Evolutionary conservation across 2,329 filamentous ascomycete species (phyloP).

Genomic region (Stylonectria norvegica): DNA sequence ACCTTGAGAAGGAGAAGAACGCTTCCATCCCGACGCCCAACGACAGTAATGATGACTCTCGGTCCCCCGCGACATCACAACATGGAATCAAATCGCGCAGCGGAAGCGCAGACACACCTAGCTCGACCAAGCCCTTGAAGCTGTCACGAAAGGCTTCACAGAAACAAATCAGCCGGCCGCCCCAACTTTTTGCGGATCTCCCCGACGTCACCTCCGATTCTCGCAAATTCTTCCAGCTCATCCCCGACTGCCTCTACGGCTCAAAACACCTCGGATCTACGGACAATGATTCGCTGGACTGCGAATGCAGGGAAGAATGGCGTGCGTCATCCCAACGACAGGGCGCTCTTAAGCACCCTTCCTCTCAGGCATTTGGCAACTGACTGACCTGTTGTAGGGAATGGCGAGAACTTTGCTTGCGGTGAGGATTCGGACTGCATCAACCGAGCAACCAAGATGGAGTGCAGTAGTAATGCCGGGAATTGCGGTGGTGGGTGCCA

Average conservation of each 20-base stretch:
- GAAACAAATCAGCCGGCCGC: constrained; percentile 59
- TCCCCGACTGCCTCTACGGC: constrained; percentile 83
- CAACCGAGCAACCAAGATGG: constrained; percentile 97
- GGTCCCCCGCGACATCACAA: constrained; percentile 42
- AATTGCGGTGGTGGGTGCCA: constrained; percentile 85
- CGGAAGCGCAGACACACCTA: constrained; percentile 47
- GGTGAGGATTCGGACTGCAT: constrained; percentile 97
- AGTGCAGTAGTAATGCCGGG: constrained; percentile 75
- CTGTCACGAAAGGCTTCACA: constrained; percentile 70
- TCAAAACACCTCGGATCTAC: constrained; percentile 89
- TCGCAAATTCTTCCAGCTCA: constrained; percentile 71
- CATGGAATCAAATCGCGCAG: constrained; percentile 46
- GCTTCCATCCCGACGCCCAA: constrained; percentile 37
- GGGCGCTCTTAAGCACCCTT: too few species aligned
- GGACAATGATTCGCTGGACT: constrained; percentile 86
- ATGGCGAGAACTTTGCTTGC: constrained; percentile 76
- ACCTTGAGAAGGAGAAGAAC: constrained; percentile 41
- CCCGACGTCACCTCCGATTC: constrained; percentile 78
- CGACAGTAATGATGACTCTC: constrained; percentile 23
- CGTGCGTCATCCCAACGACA: too few species aligned
- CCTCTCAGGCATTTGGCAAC: constrained; percentile 1
- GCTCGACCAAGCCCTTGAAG: constrained; percentile 60
- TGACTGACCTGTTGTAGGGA: constrained; percentile 39
- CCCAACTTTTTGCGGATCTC: constrained; percentile 68
- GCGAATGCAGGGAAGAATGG: constrained; percentile 93